Evolutionary conservation across 495 filamentous ascomycete genomes (phyloP), one percentile per base, ranked within the genome.

Genomic region (Tuber indicum): DNA sequence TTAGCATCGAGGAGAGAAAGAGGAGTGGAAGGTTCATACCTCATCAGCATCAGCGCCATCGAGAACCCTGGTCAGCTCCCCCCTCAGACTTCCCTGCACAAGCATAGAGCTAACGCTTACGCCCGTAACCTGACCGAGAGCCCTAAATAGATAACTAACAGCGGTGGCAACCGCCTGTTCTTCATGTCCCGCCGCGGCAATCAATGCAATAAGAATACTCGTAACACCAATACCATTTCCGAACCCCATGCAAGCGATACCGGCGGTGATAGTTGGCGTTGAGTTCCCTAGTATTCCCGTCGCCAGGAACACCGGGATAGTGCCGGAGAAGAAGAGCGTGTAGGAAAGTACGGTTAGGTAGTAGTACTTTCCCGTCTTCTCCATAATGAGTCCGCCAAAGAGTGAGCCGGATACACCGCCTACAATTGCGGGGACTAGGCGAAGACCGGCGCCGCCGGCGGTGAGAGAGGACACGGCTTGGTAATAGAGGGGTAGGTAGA

Each of bases 121-220:
- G 14, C 93, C 92, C 32, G 92, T 87, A 14, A 93, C 90, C 6
- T 89, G 90, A n/a, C 94, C 94, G 16, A 96, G 86, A 7, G 91
- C 91, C 6, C 94, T 90, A 87, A 97, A 97, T 3, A 96, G 88
- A 83, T 96, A 97, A 2, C 90, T 92, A 83, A 92, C 94, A 2
- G 94, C 94, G 19, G 93, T 94, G 4, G 91, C 91, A 4, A 96
- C 88, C 0, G 93, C 93, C 76, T 93, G 90, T 78, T 96, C 92
- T 58, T 88, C 87, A 0, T 85, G 86, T 12, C 87, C 84, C 0
- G 91, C 88, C 79, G 94, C 94, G 45, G 92, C 89, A 79, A 96
- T 91, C 79, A 88, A 75, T 46, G 84, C 85, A 52, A 87, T 83
- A 74, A 96, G 86, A 1, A 92, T 90, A 0, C 90, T 90, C 0